Percentiles rank a stretch among this genome's conserved stretches.
phyloP scores from a whole-genome alignment of 768 basidiomycete genomes.

The Cubamyces sp. region DNA sequence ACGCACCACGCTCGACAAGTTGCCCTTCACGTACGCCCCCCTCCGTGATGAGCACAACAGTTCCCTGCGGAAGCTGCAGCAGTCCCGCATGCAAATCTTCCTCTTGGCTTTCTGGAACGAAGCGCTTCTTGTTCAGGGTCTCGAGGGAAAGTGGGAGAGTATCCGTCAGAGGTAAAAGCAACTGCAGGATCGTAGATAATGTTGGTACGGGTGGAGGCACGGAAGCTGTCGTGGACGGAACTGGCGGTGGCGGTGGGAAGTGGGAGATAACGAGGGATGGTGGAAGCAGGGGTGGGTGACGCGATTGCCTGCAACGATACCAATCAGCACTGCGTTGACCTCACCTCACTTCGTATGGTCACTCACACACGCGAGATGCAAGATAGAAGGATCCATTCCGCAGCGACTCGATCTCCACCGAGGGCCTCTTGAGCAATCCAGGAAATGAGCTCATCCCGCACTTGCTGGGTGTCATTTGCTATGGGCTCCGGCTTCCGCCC shows the following conservation, averaged over 20 bases:
- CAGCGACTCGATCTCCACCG: slow-evolving; percentile 67
- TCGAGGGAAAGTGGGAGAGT: slow-evolving; percentile 65
- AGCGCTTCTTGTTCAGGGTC: slow-evolving; percentile 58
- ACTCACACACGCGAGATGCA: slow-evolving; percentile 67
- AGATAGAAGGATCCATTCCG: slow-evolving; percentile 75
- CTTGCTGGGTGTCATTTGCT: slow-evolving; percentile 22
- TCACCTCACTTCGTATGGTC: neutral
- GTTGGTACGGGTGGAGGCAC: slow-evolving; percentile 40
- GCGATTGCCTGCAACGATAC: slow-evolving; percentile 56
- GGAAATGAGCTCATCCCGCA: slow-evolving; percentile 58
- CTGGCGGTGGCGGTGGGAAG: slow-evolving; percentile 53
- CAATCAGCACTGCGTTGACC: neutral
- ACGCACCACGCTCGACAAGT: slow-evolving; percentile 53
- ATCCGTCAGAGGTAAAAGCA: slow-evolving; percentile 60
- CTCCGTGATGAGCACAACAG: slow-evolving; percentile 66
- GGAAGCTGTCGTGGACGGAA: slow-evolving; percentile 21
- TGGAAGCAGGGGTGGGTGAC: slow-evolving; percentile 67
- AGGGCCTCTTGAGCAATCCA: slow-evolving; percentile 79
- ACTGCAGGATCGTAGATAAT: slow-evolving; percentile 56
- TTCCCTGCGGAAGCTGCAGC: slow-evolving; percentile 71
- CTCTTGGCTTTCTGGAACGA: slow-evolving; percentile 67
- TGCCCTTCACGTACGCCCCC: slow-evolving; percentile 68
- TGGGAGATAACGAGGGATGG: slow-evolving; percentile 64
- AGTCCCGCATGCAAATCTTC: slow-evolving; percentile 76
- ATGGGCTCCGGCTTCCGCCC: neutral